These are phyloP conservation scores for Boletus sp. DNA, from an alignment of 1,284 basidiomycete genomes.

Conservation along the genomic window DNA sequence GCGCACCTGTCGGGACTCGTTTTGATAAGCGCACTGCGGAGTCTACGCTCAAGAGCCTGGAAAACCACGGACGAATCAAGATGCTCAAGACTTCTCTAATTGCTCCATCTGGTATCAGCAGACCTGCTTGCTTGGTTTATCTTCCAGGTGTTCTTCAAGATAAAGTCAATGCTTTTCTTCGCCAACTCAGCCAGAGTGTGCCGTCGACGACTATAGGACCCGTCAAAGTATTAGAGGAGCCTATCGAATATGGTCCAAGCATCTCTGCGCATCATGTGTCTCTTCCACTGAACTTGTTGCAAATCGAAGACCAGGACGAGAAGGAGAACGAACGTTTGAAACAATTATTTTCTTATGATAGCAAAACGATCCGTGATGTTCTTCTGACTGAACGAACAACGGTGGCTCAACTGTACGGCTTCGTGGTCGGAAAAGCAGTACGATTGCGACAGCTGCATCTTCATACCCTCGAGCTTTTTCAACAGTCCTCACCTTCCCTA, in stretches of 20 bases:
- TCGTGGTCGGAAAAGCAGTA: slow-evolving; percentile 59
- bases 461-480: slow-evolving; percentile 49
- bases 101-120: slow-evolving; percentile 51
- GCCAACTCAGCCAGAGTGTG: slow-evolving; percentile 44
- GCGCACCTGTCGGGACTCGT: slow-evolving; percentile 61
- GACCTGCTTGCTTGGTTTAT: slow-evolving; percentile 59
- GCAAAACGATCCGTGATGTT: slow-evolving; percentile 54
- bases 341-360: slow-evolving; percentile 51
- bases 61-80: slow-evolving; percentile 62
- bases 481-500: slow-evolving; percentile 36
- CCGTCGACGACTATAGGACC: slow-evolving; percentile 35
- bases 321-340: slow-evolving; percentile 45
- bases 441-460: slow-evolving; percentile 65
- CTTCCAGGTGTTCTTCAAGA: slow-evolving; percentile 53
- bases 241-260: slow-evolving; percentile 52
- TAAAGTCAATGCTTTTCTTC: slow-evolving; percentile 53
- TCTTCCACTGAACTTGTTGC: slow-evolving; percentile 42
- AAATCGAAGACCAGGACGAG: slow-evolving; percentile 40
- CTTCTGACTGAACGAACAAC: slow-evolving; percentile 65
- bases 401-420: slow-evolving; percentile 66
- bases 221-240: slow-evolving; percentile 49
- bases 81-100: slow-evolving; percentile 59
- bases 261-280: slow-evolving; percentile 29
- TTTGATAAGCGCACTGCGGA: slow-evolving; percentile 73
- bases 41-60: slow-evolving; percentile 57